Percentiles rank a stretch among this genome's conserved stretches.
Conservation (phyloP, 1,284 basidiomycete species). For the Wallemia mellicola region DNA sequence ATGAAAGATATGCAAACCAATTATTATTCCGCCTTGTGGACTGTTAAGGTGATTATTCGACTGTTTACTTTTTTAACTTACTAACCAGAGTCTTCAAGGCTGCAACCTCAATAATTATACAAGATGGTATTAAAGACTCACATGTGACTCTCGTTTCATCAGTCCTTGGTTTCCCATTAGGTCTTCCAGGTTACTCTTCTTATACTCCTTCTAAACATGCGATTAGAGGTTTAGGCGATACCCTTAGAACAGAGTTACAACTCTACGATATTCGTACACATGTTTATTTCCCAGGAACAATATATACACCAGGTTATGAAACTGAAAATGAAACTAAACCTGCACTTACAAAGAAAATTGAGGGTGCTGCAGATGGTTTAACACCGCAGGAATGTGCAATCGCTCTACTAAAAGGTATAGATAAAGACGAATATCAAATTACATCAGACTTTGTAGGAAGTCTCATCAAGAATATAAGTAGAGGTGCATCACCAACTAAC, state of each 20-base stretch:
- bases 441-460: conserved; percentile 36
- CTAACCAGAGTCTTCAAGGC: conserved; percentile 24
- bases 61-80: too few species aligned
- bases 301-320: conserved; percentile 48
- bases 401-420: conserved; percentile 33
- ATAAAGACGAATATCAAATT: conserved; percentile 42
- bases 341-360: conserved; percentile 43
- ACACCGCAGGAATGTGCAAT: conserved; percentile 35
- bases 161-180: conserved; percentile 42
- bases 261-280: conserved; percentile 54
- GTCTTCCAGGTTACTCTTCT: conserved; percentile 45
- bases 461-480: conserved; percentile 34
- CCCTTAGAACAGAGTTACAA: conserved; percentile 47
- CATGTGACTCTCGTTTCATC: conserved; percentile 61
- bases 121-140: conserved; percentile 22
- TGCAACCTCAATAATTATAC: conserved; percentile 38
- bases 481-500: conserved; percentile 35
- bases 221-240: conserved; percentile 57
- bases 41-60: not conserved
- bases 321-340: conserved; percentile 61
- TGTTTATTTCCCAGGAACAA: conserved; percentile 62
- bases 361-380: conserved; percentile 38
- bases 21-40: not conserved
- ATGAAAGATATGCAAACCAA: not conserved
- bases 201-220: conserved; percentile 79